Percentiles rank a stretch among this genome's conserved stretches.
Evolutionary conservation across 2,329 filamentous ascomycete species (phyloP).

Genomic region (Scedosporium boydii): DNA sequence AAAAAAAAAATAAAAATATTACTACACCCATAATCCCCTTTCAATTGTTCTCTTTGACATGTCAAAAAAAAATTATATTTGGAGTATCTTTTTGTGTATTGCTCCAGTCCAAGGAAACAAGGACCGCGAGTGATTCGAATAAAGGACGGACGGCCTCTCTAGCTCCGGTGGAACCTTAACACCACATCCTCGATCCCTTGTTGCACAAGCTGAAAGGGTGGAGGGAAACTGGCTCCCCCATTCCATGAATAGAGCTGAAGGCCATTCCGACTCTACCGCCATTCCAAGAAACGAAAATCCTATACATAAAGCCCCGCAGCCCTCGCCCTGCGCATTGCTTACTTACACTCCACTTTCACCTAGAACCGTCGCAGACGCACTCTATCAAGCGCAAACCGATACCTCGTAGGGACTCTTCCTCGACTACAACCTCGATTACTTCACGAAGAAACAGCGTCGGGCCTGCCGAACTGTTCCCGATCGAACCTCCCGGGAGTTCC

Average conservation of each 20-base stretch:
- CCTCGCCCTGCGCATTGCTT: conserved; percentile 1
- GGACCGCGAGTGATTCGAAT: too few species aligned
- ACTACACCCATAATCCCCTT: too few species aligned
- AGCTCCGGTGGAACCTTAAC: not conserved
- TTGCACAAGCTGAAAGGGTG: not conserved
- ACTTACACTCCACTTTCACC: not conserved
- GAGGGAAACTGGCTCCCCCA: not conserved
- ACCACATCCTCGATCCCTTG: not conserved
- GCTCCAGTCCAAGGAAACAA: too few species aligned
- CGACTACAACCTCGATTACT: not conserved
- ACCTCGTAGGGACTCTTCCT: not conserved
- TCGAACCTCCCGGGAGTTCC: not conserved
- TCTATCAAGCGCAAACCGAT: not conserved
- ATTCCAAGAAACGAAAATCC: not conserved
- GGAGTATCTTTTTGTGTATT: too few species aligned
- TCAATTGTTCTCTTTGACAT: too few species aligned
- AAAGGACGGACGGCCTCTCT: not conserved
- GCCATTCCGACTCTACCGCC: not conserved
- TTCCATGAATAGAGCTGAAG: not conserved
- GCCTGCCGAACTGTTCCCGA: not conserved
- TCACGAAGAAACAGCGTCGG: not conserved
- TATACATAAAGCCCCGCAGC: not conserved
- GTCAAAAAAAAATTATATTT: too few species aligned
- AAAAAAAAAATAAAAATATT: not conserved
- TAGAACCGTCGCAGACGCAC: not conserved